These are phyloP conservation scores for Rhizopogon vesiculosus DNA, from an alignment of 768 basidiomycete species.

Conservation along the genomic window DNA sequence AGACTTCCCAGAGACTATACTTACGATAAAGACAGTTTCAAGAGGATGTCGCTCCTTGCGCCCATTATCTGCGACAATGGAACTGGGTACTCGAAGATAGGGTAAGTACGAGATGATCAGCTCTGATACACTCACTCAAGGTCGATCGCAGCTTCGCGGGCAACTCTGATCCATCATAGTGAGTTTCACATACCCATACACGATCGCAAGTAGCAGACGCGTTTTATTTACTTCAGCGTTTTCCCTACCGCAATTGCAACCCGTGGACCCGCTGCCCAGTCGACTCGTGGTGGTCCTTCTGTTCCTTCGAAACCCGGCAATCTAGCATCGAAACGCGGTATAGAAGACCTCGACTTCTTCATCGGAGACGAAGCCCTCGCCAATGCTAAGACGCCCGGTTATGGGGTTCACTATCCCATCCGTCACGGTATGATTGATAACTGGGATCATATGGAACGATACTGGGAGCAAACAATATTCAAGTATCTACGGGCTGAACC, in stretches of 20 bases:
- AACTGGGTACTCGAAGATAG: slow-evolving; percentile 95
- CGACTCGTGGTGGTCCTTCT: slow-evolving; percentile 64
- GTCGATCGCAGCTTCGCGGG: slow-evolving; percentile 76
- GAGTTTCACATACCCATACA: slow-evolving; percentile 28
- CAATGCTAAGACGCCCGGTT: slow-evolving; percentile 91
- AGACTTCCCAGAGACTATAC: slow-evolving; percentile 1
- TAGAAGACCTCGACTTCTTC: slow-evolving; percentile 99
- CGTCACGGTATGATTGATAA: slow-evolving; percentile 97
- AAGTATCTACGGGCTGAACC: slow-evolving; percentile 98
- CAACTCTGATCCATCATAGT: slow-evolving; percentile 99
- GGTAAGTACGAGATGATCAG: slow-evolving; percentile 44
- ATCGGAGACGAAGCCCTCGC: slow-evolving; percentile 98
- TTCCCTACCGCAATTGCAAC: slow-evolving; percentile 98
- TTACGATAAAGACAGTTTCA: slow-evolving; percentile 3
- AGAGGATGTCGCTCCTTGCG: slow-evolving; percentile 75
- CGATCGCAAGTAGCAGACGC: neutral
- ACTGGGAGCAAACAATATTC: slow-evolving; percentile 99
- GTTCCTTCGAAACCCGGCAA: slow-evolving; percentile 84
- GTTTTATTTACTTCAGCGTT: slow-evolving; percentile 46
- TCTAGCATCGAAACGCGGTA: slow-evolving; percentile 93
- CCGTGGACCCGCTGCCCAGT: slow-evolving; percentile 60
- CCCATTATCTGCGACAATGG: slow-evolving; percentile 99
- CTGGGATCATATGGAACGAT: slow-evolving; percentile 98
- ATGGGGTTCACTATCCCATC: slow-evolving; percentile 94
- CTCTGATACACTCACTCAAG: neutral